Base-by-base conservation (phyloP, 2,329 filamentous ascomycete genomes). In the Hypocrella siamensis region DNA sequence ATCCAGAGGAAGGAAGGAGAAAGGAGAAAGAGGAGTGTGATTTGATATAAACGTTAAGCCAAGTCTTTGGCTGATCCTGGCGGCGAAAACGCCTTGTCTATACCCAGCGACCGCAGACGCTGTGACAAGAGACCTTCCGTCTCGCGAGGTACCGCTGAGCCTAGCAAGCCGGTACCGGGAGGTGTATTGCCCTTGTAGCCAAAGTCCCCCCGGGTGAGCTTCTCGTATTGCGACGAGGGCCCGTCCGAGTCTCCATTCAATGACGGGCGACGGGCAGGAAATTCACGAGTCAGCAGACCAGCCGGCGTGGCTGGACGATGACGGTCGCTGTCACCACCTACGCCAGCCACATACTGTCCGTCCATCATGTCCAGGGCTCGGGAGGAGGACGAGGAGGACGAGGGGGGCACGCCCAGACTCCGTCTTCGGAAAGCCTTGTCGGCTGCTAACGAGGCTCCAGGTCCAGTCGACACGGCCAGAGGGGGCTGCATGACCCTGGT, bases 61-160 rank as follows among this genome's bases (percentile, higher is more conserved):
- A 37, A 5, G 32, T 39, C 36, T 16, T 35, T 27, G 18, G 34
- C 34, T 17, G 33, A 30, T 25, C 17, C 24, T 1, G 28, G 32
- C 11, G 35, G 29, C 7, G 28, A 37, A n/a, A n/a, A n/a, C 16
- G 43, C 43, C 35, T 26, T 29, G 5, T 63, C 52, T 17, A 63
- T 61, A 24, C 73, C 78, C 5, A 82, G 54, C 5, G 71, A 69
- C 40, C 73, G 67, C 28, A 88, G 56, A 35, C 74, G 67, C 47
- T 73, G 73, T 9, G 81, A 81, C 12, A 90, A 57, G 12, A 90
- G 53, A 3, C 80, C 71, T 43, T 83, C 76, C 2, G 35, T 35
- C 10, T 28, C 34, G n/a, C 52, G 58, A 3, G 54, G 45, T 37
- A 52, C 52, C 22, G 56, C 56, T 19, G 48, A 51, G 32, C 48